Base-by-base conservation (phyloP, 1,139 yeast species). In the Taphrina flavorubra region DNA sequence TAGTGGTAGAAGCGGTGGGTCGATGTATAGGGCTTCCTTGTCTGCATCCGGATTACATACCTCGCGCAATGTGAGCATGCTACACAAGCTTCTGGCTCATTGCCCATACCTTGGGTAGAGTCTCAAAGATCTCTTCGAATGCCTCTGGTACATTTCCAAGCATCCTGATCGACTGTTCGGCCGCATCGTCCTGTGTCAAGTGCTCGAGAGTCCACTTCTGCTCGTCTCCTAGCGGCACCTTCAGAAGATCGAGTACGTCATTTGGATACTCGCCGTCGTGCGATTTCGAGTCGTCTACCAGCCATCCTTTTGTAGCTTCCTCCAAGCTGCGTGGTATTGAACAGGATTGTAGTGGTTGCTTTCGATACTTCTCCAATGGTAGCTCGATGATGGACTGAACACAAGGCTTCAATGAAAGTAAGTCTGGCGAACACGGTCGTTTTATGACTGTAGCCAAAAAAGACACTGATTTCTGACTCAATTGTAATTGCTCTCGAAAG, bases 1-100 rank as follows among this genome's bases (percentile, higher is more conserved):
- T 18, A 44, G 47, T n/a, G 53, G 53, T 20, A 49, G 53, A 6
- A 49, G 53, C 11, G 53, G 53, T 8, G n/a, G 53, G 13, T 49
- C 53, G 36, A 49, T 49, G 20, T 49, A n/a, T 44, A 44, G 18
- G 16, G 47, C 18, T n/a, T 44, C 47, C 8, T 44, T 8, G 8
- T 44, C 8, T 7, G 47, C 18, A 44, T 16, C 11, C 11, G n/a
- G n/a, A 7, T 16, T 2, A 16, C 18, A 44, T 16, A 7, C 47
- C 47, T 44, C 47, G 8, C 47, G 47, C 47, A 13, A 44, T n/a
- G 18, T 44, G 47, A 44, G 47, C 18, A 44, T 7, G 31, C 31
- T 25, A 25, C 31, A 25, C 31, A 25, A 25, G 31, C 4, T 25
- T 25, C 31, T 25, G 2, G 31, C 31, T 2, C 31, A 25, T 25